phyloP scores from a whole-genome alignment of 2,329 filamentous ascomycete genomes.

The Phyllosticta citriasiana region DNA sequence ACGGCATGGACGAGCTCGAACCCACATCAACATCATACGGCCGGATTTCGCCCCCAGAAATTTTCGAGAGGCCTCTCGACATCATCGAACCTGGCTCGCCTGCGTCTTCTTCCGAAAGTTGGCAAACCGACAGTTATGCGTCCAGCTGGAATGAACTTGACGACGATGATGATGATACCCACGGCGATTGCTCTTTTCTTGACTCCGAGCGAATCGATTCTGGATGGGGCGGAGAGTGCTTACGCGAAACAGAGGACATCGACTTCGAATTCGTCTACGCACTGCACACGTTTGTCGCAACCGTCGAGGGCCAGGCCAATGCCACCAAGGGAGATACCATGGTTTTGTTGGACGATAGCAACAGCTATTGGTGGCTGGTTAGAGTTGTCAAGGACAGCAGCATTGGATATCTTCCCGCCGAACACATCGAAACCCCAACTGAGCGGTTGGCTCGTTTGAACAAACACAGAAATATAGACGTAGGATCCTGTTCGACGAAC shows the following conservation, averaged over 20 bases:
- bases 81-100: background rate
- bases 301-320: constrained; percentile 96
- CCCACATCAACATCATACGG: background rate
- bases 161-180: constrained; percentile 47
- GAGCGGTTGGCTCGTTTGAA: constrained; percentile 88
- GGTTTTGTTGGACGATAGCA: constrained; percentile 95
- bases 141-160: constrained; percentile 27
- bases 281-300: constrained; percentile 92
- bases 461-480: constrained; percentile 96
- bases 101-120: constrained; percentile 9
- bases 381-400: constrained; percentile 95
- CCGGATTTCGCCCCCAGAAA: background rate
- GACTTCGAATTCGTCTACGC: constrained; percentile 99
- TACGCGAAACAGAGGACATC: constrained; percentile 93
- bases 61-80: background rate
- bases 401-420: constrained; percentile 90
- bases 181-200: constrained; percentile 46
- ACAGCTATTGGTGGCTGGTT: constrained; percentile 99
- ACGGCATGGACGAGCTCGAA: background rate
- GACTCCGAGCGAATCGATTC: constrained; percentile 58
- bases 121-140: constrained; percentile 29
- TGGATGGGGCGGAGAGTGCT: constrained; percentile 71
- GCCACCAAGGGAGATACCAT: constrained; percentile 98
- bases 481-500: constrained; percentile 36
- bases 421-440: constrained; percentile 96